Percentiles rank a stretch among this genome's conserved stretches.
These are phyloP conservation scores for Aspergillus cavernicola DNA, from an alignment of 495 filamentous ascomycete species.

Conservation along the genomic window DNA sequence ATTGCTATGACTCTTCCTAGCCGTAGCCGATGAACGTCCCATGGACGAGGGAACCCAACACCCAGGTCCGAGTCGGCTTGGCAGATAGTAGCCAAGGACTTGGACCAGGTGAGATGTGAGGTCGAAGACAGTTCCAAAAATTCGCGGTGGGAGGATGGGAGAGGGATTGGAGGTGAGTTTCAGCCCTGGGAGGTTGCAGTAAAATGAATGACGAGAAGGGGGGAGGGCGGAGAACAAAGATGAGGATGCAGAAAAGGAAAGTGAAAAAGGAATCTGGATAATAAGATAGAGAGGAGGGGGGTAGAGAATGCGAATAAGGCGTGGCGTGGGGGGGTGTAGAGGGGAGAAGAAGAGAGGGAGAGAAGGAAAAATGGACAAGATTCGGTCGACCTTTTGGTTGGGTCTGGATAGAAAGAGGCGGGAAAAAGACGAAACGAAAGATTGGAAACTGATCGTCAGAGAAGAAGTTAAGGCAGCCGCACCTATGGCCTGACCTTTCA, in stretches of 20 bases:
- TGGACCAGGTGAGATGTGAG: constrained; percentile 41
- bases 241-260: constrained; percentile 18
- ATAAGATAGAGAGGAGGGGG: constrained; percentile 8
- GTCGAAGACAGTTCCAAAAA: constrained; percentile 22
- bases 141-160: constrained; percentile 6
- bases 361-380: constrained; percentile 20
- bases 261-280: constrained; percentile 12
- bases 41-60: constrained; percentile 53
- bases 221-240: constrained; percentile 9
- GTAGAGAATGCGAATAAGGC: constrained; percentile 13
- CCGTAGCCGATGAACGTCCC: constrained; percentile 72
- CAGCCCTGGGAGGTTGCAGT: constrained; percentile 10
- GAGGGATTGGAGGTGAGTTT: constrained; percentile 16
- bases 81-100: constrained; percentile 50
- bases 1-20: constrained; percentile 59
- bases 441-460: constrained; percentile 25
- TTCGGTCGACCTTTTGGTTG: constrained; percentile 20
- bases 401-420: constrained; percentile 21
- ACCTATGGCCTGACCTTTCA: constrained; percentile 13
- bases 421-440: constrained; percentile 23
- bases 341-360: constrained; percentile 15
- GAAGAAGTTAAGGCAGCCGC: constrained; percentile 15
- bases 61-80: constrained; percentile 53
- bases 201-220: constrained; percentile 18
- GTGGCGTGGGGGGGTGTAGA: constrained; percentile 20